phyloP scores from a whole-genome alignment of 257 asterid species.

The Capsicum baccatum region DNA sequence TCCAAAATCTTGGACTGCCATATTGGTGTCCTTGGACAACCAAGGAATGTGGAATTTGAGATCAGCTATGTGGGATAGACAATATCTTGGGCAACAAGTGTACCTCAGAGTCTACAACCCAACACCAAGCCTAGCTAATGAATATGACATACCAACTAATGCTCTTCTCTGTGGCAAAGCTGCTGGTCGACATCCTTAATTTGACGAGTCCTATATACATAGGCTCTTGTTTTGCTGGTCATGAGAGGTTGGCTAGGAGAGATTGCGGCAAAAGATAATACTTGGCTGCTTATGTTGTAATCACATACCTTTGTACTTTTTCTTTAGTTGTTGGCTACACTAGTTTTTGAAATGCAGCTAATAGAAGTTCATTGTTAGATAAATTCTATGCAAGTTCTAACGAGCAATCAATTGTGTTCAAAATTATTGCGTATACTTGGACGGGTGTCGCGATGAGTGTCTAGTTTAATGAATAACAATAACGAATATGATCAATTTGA shows the following conservation, averaged over 20 bases:
- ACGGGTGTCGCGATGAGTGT: no score
- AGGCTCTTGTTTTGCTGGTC: constrained; percentile 18
- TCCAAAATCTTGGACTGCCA: constrained; percentile 86
- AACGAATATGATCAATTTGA: neutral
- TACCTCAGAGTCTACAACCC: constrained; percentile 81
- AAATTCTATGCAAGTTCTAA: neutral
- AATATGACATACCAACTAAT: constrained; percentile 71
- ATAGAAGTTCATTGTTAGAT: neutral
- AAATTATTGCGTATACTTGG: neutral
- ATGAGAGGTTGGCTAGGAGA: constrained; percentile 31
- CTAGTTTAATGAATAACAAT: neutral
- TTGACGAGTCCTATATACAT: neutral
- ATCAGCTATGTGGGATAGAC: constrained; percentile 92
- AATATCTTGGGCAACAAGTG: constrained; percentile 87
- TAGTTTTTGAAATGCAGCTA: constrained; percentile 21
- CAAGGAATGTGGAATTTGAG: constrained; percentile 99
- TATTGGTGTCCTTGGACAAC: constrained; percentile 85
- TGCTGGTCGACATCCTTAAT: constrained; percentile 30
- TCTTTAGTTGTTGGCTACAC: neutral
- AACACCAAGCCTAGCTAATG: constrained; percentile 58
- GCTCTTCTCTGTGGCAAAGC: constrained; percentile 91
- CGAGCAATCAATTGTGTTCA: neutral
- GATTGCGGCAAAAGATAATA: neutral
- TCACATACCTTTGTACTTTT: constrained; percentile 20
- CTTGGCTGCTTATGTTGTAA: constrained; percentile 14